Base-by-base conservation (phyloP, 257 asterid genomes). In the Solanum habrochaites region DNA sequence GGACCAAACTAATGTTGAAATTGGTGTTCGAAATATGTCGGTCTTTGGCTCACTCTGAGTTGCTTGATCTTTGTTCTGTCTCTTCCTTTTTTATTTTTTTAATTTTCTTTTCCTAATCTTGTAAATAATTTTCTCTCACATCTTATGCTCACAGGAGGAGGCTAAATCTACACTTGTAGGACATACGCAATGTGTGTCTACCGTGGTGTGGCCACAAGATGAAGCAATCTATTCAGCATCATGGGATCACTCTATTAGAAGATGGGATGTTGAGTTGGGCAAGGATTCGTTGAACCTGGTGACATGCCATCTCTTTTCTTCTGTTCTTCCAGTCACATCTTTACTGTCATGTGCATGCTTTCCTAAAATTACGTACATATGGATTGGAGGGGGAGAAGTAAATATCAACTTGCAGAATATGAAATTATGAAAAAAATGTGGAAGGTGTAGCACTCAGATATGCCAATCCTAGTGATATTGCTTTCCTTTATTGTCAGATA, bases 191-290 rank as follows among this genome's bases (percentile, higher is more conserved):
- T 92, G 95, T 88, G 98, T 96, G 83, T 92, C 99, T 85, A 91
- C 99, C 77, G 96, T 95, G 45, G 92, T 90, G 88, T 97, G 99
- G 99, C 97, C 99, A 23, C 88, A 92, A 85, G 90, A 56, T 82
- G 93, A 84, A 71, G 90, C 95, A 87, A 89, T 97, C 66, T 96
- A 92, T 90, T 97, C 99, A 66, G 95, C 96, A 69, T 95, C 99
- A 82, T 97, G 99, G 98, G 99, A 97, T 91, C 98, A 96, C 89
- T 93, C 99, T 87, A 93, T 96, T 85, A 93, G 95, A 92, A 94
- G 92, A 90, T 97, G 99, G 99, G 99, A 97, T 90, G 99, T 94
- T 89, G 98, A 91, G 92, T 93, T 94, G 7, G 98, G 99, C 90
- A 93, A 92, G 90, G 95, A 94, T 88, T 87, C 92, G 69, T 70